Percentiles rank a stretch among this genome's conserved stretches.
Evolutionary conservation across 2,329 filamentous ascomycete species (phyloP).

Genomic region (Phaeophleospora eucalypticola): DNA sequence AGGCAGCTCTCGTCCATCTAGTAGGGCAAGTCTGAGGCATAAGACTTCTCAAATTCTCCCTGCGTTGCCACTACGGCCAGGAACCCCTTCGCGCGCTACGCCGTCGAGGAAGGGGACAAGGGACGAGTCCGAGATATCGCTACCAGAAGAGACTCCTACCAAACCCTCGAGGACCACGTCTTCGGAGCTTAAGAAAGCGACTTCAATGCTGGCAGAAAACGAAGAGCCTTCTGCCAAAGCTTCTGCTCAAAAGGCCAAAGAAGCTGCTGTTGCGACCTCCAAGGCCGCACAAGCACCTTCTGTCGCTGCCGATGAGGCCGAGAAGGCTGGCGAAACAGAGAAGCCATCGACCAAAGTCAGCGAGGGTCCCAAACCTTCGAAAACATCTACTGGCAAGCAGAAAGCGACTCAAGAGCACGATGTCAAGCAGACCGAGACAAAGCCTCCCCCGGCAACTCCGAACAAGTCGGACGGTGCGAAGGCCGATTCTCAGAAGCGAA

Average conservation of each 20-base stretch:
- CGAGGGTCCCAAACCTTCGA: slow-evolving; percentile 1
- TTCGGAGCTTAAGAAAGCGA: slow-evolving; percentile 16
- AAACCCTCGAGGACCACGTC: slow-evolving; percentile 15
- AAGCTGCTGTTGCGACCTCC: neutral
- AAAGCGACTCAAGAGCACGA: slow-evolving; percentile 5
- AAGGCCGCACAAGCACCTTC: neutral
- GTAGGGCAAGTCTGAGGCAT: slow-evolving; percentile 33
- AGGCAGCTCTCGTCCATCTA: slow-evolving; percentile 29
- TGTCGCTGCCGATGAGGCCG: neutral
- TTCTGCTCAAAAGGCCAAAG: neutral
- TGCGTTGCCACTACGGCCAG: slow-evolving; percentile 39
- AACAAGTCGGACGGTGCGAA: slow-evolving; percentile 17
- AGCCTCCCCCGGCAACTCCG: slow-evolving; percentile 13
- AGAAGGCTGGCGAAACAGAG: neutral
- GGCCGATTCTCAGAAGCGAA: slow-evolving; percentile 26
- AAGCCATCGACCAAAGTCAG: neutral
- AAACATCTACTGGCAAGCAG: neutral
- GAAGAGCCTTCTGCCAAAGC: neutral
- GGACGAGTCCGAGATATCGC: slow-evolving; percentile 14
- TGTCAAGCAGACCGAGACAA: slow-evolving; percentile 10
- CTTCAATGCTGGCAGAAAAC: slow-evolving; percentile 2
- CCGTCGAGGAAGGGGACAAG: slow-evolving; percentile 25
- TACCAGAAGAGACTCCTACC: slow-evolving; percentile 20
- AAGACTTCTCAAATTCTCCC: slow-evolving; percentile 32
- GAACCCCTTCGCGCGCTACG: slow-evolving; percentile 34